Evolutionary conservation across 495 filamentous ascomycete genomes (phyloP), one percentile per base, ranked within the genome.

Genomic region (Stereocaulon alpinum): DNA sequence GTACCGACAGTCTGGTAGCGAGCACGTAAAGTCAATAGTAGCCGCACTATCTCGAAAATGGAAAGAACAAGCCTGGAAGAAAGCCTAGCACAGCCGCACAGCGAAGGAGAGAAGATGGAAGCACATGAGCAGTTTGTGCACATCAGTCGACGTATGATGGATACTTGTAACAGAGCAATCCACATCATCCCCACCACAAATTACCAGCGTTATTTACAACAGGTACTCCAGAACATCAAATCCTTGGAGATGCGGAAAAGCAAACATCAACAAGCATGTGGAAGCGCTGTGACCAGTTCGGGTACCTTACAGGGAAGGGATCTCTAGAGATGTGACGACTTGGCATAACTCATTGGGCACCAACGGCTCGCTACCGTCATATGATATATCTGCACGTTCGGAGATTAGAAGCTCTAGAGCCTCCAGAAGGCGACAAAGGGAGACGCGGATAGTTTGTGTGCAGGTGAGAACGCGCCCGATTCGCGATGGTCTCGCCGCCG

Each of bases 101-200:
- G 58, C 58, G 52, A 53, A 59, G 61, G 61, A 60, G 63, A 64
- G 63, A 61, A 53, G 61, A 53, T 60, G 65, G 59, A 56, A 64
- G 63, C 30, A 52, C 49, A 34, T 17, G 49, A 37, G 30, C 4
- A 52, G 2, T 12, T 37, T 6, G 7, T 3, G 34, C 34, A 24
- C 24, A 24, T 24, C 24, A 24, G 24, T 24, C 24, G 24, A 24
- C 24, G 3, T 24, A 24, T 24, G 1, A 3, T 24, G 24, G 24
- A 24, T 24, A 24, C 24, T 24, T 24, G 24, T 24, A 3, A 24
- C 24, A 24, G 24, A 24, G 24, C 24, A 24, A 3, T 37, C 34
- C 34, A 37, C 34, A 4, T 11, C 34, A 37, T 37, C 32, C 32
- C 32, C 32, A 37, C 32, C 32, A 37, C 7, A 12, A 37, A 9